Evolutionary conservation across 345 rosid genomes (phyloP).

Genomic region (Abelmoschus esculentus): DNA sequence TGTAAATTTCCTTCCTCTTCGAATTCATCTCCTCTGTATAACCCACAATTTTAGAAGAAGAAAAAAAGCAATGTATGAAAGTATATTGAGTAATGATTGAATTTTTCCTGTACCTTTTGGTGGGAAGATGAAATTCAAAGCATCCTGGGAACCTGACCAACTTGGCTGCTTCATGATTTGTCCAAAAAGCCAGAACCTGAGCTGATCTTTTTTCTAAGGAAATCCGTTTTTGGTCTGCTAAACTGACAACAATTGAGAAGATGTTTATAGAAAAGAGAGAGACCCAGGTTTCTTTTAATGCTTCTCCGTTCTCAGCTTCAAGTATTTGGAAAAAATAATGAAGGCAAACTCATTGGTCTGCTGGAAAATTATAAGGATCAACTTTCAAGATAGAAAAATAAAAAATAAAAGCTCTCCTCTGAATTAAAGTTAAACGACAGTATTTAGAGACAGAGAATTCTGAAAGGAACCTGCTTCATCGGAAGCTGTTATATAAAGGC

Average conservation of each 20-base stretch:
- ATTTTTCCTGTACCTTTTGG: not conserved
- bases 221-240: too few relatives aligned
- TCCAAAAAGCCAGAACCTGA: not conserved
- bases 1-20: slow-evolving; percentile 35
- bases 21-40: slow-evolving; percentile 24
- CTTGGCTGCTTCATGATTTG: not conserved
- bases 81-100: not conserved
- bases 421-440: not conserved
- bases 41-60: not conserved
- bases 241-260: not conserved
- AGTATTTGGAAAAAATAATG: not conserved
- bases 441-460: not conserved
- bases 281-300: too few relatives aligned
- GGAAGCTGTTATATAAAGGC: not conserved
- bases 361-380: not conserved
- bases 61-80: not conserved
- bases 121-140: not conserved
- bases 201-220: not conserved
- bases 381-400: too few relatives aligned
- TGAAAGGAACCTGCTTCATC: not conserved
- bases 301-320: not conserved
- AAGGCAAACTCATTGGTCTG: not conserved
- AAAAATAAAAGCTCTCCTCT: too few relatives aligned
- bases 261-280: too few relatives aligned
- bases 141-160: not conserved